Evolutionary conservation across 768 basidiomycete genomes (phyloP), one percentile per base, ranked within the genome.

Genomic region (Lactarius akahatsu): DNA sequence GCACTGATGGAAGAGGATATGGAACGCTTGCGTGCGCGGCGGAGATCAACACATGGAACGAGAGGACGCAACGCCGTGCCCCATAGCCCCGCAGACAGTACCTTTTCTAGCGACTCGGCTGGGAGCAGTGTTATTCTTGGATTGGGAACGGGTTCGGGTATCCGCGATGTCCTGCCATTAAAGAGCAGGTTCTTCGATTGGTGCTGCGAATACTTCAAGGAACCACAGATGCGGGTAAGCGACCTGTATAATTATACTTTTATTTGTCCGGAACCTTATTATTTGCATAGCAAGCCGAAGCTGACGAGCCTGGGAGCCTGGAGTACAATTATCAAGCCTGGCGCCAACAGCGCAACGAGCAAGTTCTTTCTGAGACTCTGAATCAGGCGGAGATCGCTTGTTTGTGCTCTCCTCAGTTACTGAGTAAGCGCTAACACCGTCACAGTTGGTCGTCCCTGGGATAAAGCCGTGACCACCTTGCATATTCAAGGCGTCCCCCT

Each of bases 161-260:
- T 95, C 63, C 84, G 90, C 65, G 91, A 96, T 75, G 85, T 90
- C 2, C 76, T 98, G 69, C 97, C 97, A 0, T 77, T 99, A 72
- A 94, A 92, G 77, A 96, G 94, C 73, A 82, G 85, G 10, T 96
- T 92, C 78, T 99, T 90, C 74, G 96, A 98, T 73, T 98, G 94
- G 92, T 94, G 94, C 66, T 85, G 87, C 72, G 96, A 98, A 74
- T 98, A 98, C 75, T 99, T 98, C 80, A 94, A 91, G 69, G 96
- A 98, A 75, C 94, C 96, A 3, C 97, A 99, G 76, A 98, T 99
- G 96, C 89, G 94, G 82, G 95, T 96, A 74, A 72, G 86, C 71
- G 6, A 16, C 40, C 47, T 32, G 23, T 65, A 59, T 32, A 32
- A 32, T 18, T 57, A 62, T 16, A 57, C 52, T 57, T 47, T 10